These are phyloP conservation scores for Chamaecrista fasciculata DNA, from an alignment of 306 rosid species.

Conservation along the genomic window DNA sequence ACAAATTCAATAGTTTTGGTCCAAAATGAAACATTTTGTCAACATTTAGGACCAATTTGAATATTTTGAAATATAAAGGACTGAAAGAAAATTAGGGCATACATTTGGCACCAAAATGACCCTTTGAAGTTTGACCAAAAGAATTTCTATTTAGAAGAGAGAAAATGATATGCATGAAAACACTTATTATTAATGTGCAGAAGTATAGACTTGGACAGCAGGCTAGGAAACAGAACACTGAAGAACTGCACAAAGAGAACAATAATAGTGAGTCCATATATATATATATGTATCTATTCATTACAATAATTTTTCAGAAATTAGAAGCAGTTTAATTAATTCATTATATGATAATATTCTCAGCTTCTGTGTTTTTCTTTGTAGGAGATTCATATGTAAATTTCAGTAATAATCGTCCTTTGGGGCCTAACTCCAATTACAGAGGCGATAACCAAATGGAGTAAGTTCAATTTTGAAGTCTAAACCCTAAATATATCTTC, in stretches of 20 bases:
- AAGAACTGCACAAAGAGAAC: constrained; percentile 53
- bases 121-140: too few relatives aligned
- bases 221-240: constrained; percentile 42
- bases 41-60: too few relatives aligned
- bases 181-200: constrained; percentile 40
- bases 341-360: neutral
- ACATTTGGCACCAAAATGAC: too few relatives aligned
- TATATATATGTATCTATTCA: too few relatives aligned
- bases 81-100: too few relatives aligned
- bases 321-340: neutral
- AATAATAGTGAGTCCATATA: constrained; percentile 48
- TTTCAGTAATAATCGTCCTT: constrained; percentile 40
- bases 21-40: too few relatives aligned
- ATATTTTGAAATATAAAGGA: too few relatives aligned
- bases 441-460: constrained; percentile 51
- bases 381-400: constrained; percentile 57
- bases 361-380: constrained; percentile 17
- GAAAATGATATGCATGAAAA: neutral
- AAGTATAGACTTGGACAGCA: constrained; percentile 92
- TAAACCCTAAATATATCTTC: constrained; percentile 11
- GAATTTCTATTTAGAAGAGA: constrained; percentile 2
- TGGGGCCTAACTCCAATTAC: constrained; percentile 43
- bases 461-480: constrained; percentile 44
- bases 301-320: neutral
- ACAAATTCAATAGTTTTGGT: too few relatives aligned